Percentiles rank a stretch among this genome's conserved stretches.
These are phyloP conservation scores for Fraxinus angustifolia DNA, from an alignment of 305 asterid genomes.

Conservation along the genomic window DNA sequence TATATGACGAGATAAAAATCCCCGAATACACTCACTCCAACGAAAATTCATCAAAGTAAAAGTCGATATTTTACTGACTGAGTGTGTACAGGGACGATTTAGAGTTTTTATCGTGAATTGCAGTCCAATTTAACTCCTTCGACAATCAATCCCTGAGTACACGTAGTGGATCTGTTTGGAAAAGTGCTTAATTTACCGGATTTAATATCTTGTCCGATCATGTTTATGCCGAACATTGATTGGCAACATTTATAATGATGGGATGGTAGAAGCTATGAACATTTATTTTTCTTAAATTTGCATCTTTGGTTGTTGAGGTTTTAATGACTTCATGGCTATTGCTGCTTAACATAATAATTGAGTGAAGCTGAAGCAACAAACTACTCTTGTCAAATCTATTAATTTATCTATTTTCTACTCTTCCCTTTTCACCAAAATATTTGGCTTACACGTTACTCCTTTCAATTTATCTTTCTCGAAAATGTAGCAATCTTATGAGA, in stretches of 20 bases:
- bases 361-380: constrained; percentile 4
- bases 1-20: neutral
- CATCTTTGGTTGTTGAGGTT: constrained; percentile 22
- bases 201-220: neutral
- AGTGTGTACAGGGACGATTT: neutral
- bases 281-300: neutral
- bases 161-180: no score
- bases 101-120: neutral
- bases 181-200: neutral
- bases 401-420: neutral
- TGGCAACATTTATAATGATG: neutral
- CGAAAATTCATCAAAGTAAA: neutral
- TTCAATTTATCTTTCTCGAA: neutral
- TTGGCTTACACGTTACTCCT: neutral
- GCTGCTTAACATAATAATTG: neutral
- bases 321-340: constrained; percentile 18
- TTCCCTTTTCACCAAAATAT: neutral
- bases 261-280: neutral
- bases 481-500: neutral
- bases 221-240: neutral
- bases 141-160: neutral
- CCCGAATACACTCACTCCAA: neutral
- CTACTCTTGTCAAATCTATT: neutral
- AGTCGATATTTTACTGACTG: neutral
- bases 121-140: neutral